These are phyloP conservation scores for Sporothrix humicola DNA, from an alignment of 2,329 filamentous ascomycete species.

Conservation along the genomic window DNA sequence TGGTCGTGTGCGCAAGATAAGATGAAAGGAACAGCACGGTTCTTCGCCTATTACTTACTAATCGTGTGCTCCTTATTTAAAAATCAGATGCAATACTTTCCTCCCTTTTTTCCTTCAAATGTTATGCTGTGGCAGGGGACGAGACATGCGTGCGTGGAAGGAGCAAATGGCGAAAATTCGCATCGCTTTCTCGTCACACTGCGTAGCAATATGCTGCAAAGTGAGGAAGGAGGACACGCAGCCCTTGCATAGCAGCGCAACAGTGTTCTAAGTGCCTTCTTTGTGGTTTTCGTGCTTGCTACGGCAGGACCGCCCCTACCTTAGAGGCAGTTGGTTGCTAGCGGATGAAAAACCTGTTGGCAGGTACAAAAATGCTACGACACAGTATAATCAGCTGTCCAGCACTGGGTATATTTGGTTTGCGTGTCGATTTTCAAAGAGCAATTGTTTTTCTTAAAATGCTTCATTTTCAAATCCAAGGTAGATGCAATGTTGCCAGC, in stretches of 20 bases:
- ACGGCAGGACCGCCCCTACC: neutral
- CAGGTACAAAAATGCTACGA: neutral
- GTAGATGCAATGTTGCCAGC: neutral
- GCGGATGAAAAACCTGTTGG: neutral
- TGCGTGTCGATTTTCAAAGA: neutral
- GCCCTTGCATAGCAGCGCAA: neutral
- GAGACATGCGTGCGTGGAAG: neutral
- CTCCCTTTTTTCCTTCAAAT: neutral
- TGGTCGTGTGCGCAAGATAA: slow-evolving; percentile 3
- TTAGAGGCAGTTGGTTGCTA: neutral
- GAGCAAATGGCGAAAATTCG: neutral
- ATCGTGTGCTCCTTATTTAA: neutral
- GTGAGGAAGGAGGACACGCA: neutral
- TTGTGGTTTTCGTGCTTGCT: neutral
- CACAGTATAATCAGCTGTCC: neutral
- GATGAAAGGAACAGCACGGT: neutral
- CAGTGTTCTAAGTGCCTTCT: neutral
- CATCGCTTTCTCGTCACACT: neutral
- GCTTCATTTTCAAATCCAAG: neutral
- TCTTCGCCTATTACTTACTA: neutral
- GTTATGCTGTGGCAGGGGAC: neutral
- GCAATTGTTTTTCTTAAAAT: neutral
- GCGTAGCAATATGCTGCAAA: neutral
- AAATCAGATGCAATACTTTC: neutral
- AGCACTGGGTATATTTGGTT: neutral